A percentile compares a stretch with the other conserved stretches of the same genome.
phyloP scores from a whole-genome alignment of 176 grass and related monocot species.

The Urochloa ruziziensis region DNA sequence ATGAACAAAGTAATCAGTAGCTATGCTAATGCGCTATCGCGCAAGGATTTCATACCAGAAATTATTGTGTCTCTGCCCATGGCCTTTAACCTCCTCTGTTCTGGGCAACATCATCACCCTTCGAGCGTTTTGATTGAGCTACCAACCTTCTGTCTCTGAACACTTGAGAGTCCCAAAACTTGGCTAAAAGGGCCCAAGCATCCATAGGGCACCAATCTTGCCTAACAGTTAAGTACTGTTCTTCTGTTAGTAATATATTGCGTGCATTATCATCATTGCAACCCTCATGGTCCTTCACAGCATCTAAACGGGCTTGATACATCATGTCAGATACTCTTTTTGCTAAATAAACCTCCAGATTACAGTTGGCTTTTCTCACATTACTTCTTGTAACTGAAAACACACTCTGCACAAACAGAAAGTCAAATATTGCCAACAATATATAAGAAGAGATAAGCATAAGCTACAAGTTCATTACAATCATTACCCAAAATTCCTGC shows the following conservation, averaged over 20 bases:
- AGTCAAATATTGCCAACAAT: background rate
- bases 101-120: background rate
- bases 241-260: background rate
- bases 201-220: background rate
- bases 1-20: no score
- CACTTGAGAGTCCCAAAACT: background rate
- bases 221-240: background rate
- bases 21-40: no score
- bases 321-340: background rate
- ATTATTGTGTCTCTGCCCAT: background rate
- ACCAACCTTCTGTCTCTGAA: background rate
- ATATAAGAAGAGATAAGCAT: background rate
- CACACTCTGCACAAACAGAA: background rate
- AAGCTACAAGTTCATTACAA: background rate
- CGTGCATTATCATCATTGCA: background rate
- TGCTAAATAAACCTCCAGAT: background rate
- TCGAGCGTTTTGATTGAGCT: background rate
- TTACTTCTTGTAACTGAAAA: background rate
- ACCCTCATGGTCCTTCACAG: background rate
- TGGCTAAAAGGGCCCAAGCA: background rate
- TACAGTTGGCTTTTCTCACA: background rate
- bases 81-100: background rate
- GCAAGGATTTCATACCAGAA: background rate
- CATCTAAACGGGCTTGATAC: slow-evolving; percentile 7
- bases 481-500: background rate